Base-by-base conservation (phyloP, 768 basidiomycete genomes). In the Coprinellus micaceus region DNA sequence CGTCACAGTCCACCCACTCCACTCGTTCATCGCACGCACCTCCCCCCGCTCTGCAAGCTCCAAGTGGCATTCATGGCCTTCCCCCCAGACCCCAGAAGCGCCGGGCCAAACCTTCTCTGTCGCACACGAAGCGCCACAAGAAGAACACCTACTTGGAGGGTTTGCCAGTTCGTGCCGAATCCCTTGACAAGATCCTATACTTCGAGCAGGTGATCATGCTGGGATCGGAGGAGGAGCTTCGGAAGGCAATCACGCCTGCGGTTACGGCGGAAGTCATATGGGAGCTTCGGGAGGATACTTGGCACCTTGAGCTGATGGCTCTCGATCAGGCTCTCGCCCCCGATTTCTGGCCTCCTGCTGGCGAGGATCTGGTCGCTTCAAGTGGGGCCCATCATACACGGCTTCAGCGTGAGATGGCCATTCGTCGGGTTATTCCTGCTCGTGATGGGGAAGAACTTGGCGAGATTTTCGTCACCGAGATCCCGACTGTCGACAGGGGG, bases 391-490 rank as follows among this genome's bases (percentile, higher is more conserved):
- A 17, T 2, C 26, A 33, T 4, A 17, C 5, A n/a, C 26, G 30
- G 15, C 28, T 33, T 1, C 48, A 50, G 29, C 26, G 28, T 4
- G 48, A 50, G 46, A 30, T 49, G 22, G 46, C 7, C 21, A 19
- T 45, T 22, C 28, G 46, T 11, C n/a, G 7, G 25, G 30, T 48
- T 47, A 47, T 39, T 36, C 30, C 41, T 25, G 21, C 39, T 21
- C 28, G 21, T 21, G 26, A 52, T 21, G 7, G 12, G n/a, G 19
- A 37, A 33, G 68, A 72, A 45, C 13, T 47, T 2, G 48, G 10
- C 6, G 48, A 50, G 15, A 4, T 50, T 22, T 30, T 50, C 19
- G 1, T 22, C 4, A 30, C 11, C 11, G 29, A 30, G 11, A 50
- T 50, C 19, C 48, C 48, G 5, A 50, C 29, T 19, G 17, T 29